A percentile compares a stretch with the other conserved stretches of the same genome.
Conservation (phyloP, 2,329 filamentous ascomycete genomes). For the Mycosphaerella sp. region DNA sequence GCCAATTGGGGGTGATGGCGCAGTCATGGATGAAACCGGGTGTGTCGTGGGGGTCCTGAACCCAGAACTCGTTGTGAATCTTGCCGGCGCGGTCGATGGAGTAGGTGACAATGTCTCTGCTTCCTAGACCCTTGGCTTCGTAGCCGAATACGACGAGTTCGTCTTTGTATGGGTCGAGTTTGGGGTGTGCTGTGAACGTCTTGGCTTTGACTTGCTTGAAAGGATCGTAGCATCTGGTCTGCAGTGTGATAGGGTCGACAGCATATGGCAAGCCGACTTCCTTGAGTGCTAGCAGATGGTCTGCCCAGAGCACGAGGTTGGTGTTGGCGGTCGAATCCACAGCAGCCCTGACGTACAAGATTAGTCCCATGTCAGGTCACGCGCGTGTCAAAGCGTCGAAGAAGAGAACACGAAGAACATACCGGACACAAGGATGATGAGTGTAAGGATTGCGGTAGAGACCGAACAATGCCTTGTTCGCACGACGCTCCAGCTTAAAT, state of each 20-base stretch:
- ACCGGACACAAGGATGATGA: slow-evolving; percentile 30
- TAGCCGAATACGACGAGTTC: slow-evolving; percentile 40
- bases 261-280: slow-evolving; percentile 39
- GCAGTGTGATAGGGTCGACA: slow-evolving; percentile 37
- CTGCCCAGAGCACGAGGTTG: slow-evolving; percentile 53
- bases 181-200: slow-evolving; percentile 43
- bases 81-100: slow-evolving; percentile 35
- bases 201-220: slow-evolving; percentile 35
- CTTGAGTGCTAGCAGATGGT: slow-evolving; percentile 50
- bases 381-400: not conserved
- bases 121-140: slow-evolving; percentile 34
- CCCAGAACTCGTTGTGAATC: slow-evolving; percentile 38
- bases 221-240: slow-evolving; percentile 37
- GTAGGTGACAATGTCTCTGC: slow-evolving; percentile 37
- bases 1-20: slow-evolving; percentile 37
- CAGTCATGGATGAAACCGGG: slow-evolving; percentile 38
- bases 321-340: slow-evolving; percentile 55
- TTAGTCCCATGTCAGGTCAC: not conserved
- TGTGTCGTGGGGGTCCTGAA: slow-evolving; percentile 34
- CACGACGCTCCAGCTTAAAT: slow-evolving; percentile 36
- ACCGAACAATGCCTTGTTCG: slow-evolving; percentile 44
- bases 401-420: slow-evolving; percentile 5
- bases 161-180: slow-evolving; percentile 39
- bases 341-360: slow-evolving; percentile 11
- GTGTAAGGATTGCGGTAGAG: slow-evolving; percentile 53